phyloP scores from a whole-genome alignment of 441 rosid genomes.

The Pelargonium cotyledonis region DNA sequence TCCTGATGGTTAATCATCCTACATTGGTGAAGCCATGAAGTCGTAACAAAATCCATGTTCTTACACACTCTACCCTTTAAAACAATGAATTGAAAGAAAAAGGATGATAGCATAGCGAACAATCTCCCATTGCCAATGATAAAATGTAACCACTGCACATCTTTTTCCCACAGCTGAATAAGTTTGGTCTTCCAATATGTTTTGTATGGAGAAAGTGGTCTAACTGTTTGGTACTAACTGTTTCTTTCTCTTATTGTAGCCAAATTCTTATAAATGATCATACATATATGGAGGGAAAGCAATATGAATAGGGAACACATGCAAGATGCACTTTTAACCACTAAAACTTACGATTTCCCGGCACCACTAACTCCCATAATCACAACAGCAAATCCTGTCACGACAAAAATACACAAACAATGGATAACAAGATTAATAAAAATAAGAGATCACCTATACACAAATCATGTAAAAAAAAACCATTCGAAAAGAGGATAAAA shows the following conservation, averaged over 20 bases:
- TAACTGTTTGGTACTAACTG: no score
- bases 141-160: no score
- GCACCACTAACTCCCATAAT: constrained; percentile 81
- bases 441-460: background rate
- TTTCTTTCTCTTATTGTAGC: no score
- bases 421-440: background rate
- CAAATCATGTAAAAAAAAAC: no score
- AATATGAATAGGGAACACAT: no score
- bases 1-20: no score
- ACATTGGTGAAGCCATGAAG: no score
- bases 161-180: no score
- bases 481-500: background rate
- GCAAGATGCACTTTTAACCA: background rate
- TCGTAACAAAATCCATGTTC: background rate
- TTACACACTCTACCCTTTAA: background rate
- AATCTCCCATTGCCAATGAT: no score
- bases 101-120: background rate
- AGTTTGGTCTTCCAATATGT: no score
- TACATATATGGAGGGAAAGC: background rate
- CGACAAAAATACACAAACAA: background rate
- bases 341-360: constrained; percentile 64
- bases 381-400: constrained; percentile 43
- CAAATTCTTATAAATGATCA: background rate
- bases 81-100: background rate
- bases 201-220: no score